phyloP scores from a whole-genome alignment of 1,139 yeast genomes.

The Taphrina sp. region DNA sequence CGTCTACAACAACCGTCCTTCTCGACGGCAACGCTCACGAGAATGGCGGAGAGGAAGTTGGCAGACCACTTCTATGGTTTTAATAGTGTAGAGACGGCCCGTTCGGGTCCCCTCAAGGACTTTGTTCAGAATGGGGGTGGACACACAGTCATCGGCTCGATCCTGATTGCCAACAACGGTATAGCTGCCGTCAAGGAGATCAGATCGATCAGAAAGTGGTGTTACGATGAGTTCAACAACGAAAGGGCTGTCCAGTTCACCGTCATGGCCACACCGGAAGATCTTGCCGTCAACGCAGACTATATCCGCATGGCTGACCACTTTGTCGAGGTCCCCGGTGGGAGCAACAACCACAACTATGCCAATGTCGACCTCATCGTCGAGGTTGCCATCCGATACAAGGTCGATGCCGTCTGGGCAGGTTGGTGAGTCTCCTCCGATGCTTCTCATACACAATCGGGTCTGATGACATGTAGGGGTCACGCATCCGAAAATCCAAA shows the following conservation, averaged over 20 bases:
- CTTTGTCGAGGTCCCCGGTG: slow-evolving; percentile 97
- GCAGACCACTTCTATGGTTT: slow-evolving; percentile 64
- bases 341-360: slow-evolving; percentile 95
- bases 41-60: slow-evolving; percentile 9
- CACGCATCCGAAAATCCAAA: slow-evolving; percentile 97
- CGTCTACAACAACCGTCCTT: background rate
- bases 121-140: slow-evolving; percentile 86
- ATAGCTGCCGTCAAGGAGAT: slow-evolving; percentile 98
- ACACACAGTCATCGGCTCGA: slow-evolving; percentile 85
- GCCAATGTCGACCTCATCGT: slow-evolving; percentile 97
- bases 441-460: background rate
- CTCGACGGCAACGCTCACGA: background rate
- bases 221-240: slow-evolving; percentile 95
- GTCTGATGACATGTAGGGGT: slow-evolving; percentile 60
- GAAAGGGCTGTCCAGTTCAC: slow-evolving; percentile 91
- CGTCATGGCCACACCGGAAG: slow-evolving; percentile 99
- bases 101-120: slow-evolving; percentile 71
- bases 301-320: slow-evolving; percentile 99
- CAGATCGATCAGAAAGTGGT: slow-evolving; percentile 96
- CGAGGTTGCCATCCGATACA: slow-evolving; percentile 93
- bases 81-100: slow-evolving; percentile 71
- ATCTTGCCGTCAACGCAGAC: slow-evolving; percentile 92
- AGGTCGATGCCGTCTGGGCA: slow-evolving; percentile 99
- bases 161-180: slow-evolving; percentile 95
- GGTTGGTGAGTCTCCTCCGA: slow-evolving; percentile 49